Base-by-base conservation (phyloP, 768 basidiomycete species). In the Rhodocollybia butyracea region DNA sequence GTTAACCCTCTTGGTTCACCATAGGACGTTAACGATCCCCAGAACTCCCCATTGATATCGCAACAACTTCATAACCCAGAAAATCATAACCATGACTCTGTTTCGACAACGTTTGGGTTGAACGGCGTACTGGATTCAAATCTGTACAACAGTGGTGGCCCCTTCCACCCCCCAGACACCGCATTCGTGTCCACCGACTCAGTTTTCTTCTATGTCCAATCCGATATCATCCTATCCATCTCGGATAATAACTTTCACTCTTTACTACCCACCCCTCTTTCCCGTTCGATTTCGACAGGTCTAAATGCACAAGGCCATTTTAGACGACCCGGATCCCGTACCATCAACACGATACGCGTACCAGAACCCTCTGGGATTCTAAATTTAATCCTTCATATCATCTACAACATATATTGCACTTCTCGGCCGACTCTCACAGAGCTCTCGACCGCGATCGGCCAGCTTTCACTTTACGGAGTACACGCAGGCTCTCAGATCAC, bases 201-300 rank as follows among this genome's bases (percentile, higher is more conserved):
- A 17, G 89, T 94, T 38, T 90, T 91, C 69, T 94, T 94, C 77
- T 92, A 92, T 63, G 85, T 85, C 5, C 89, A 92, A 66, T 72
- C 76, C 0, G 71, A 81, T 40, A 61, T 82, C 51, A 72, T 93
- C 39, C 75, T 87, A 29, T 63, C 69, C 2, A 77, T 74, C 11
- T 92, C 91, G 13, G 69, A 72, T 27, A 93, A 91, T 59, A 70
- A 68, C 12, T 91, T 92, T 70, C 76, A 79, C 43, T 71, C 76
- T 5, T 76, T 83, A 38, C 70, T 93, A 19, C 79, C 85, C 61
- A 74, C 2, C 59, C 72, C 29, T 81, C 80, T 5, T 69, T 81
- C 1, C 75, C 89, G n/a, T 58, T 91, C 46, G 61, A 81, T 26
- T n/a, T n/a, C n/a, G n/a, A n/a, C n/a, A n/a, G n/a, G n/a, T n/a